Base-by-base conservation (phyloP, 805 yeast genomes). In the Tetrapisispora taiwanensis region DNA sequence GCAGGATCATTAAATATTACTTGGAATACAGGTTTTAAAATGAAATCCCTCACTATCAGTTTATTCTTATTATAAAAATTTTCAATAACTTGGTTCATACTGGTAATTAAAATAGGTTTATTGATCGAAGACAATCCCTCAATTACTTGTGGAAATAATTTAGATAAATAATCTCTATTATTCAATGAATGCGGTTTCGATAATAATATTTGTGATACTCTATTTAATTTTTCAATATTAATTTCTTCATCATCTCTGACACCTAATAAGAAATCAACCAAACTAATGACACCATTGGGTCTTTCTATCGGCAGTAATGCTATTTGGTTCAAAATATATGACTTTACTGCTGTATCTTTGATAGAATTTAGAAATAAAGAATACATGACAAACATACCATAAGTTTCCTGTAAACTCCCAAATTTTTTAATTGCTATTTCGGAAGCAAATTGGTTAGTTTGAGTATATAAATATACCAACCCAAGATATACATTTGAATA, bases 241-340 rank as follows among this genome's bases (percentile, higher is more conserved):
- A 87, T 50, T 30, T 56, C 52, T 45, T 82, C 90, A 43, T 72
- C 70, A 35, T 86, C 94, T 45, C 95, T 68, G 22, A 84, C 67
- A 0, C 95, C 95, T 13, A 84, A 67, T 0, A 84, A 70, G 49
- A 84, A 78, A 60, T 90, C 97, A 26, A 88, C 70, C 41, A 90
- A 62, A 1, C 88, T 72, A 26, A 75, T 63, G 1, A 92, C 77
- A 0, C 97, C 97, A 1, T 72, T 60, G 1, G 71, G 61, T 20
- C 94, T 71, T 36, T 70, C 60, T 18, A 76, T 58, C 1, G 84
- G 82, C 24, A 86, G 61, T 3, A 59, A 48, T 0, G 81, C 73
- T 3, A 90, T 66, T 39, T 72, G 67, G 0, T 62, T 47, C 39
- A 81, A 60, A 4, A 84, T 68, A 45, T 71, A 66, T 6, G 50